Conservation (phyloP, 139 green algal species). For the Picochlorum sp. region DNA sequence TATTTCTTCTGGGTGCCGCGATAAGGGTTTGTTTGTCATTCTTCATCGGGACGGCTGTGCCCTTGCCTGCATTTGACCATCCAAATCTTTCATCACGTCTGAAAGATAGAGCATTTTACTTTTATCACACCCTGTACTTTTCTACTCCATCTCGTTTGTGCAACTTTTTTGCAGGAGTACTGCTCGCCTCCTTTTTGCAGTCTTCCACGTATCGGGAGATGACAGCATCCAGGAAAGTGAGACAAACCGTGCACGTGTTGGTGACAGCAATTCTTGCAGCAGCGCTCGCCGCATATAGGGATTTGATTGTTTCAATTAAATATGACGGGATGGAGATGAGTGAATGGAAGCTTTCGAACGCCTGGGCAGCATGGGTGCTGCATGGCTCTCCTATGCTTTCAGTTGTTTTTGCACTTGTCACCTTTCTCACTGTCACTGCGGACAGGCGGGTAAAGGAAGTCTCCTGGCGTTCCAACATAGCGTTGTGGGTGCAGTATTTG, state of each 20-base stretch:
- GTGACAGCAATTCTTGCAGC: no score
- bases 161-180: background rate
- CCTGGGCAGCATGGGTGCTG: constrained; percentile 2
- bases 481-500: no score
- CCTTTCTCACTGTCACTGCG: background rate
- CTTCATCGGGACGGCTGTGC: background rate
- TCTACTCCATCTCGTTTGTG: background rate
- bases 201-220: no score
- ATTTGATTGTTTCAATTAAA: no score
- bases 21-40: background rate
- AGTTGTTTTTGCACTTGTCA: background rate
- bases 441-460: no score
- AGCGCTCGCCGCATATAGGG: no score
- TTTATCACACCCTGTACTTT: constrained; percentile 11
- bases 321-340: no score
- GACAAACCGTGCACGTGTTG: no score
- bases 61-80: background rate
- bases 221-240: no score
- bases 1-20: background rate
- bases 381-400: constrained; percentile 10
- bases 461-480: no score
- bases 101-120: background rate
- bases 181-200: constrained; percentile 2
- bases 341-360: no score
- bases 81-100: background rate